A percentile compares a stretch with the other conserved stretches of the same genome.
Evolutionary conservation across 345 rosid species (phyloP).

Genomic region (Eucalyptus urophylla): DNA sequence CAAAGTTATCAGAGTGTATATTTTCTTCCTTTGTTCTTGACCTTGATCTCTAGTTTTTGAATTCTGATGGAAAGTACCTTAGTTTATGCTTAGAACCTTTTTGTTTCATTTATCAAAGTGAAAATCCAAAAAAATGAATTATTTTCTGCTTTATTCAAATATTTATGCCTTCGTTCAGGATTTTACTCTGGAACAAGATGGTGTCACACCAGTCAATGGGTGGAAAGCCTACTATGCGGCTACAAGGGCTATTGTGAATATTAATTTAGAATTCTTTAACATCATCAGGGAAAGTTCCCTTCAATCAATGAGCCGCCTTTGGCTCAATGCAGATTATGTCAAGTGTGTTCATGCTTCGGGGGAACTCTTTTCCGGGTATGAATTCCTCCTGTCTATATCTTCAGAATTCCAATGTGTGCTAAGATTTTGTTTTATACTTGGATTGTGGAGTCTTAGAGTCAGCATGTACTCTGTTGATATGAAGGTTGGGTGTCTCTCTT

Average conservation of each 20-base stretch:
- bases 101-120: background rate
- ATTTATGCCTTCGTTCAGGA: conserved; percentile 29
- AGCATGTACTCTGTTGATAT: background rate
- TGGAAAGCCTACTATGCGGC: conserved; percentile 98
- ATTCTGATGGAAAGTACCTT: background rate
- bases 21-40: background rate
- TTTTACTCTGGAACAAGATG: conserved; percentile 87
- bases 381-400: background rate
- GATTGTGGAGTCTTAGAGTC: background rate
- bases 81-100: background rate
- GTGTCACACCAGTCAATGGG: conserved; percentile 67
- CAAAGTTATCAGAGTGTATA: background rate
- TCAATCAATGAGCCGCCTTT: conserved; percentile 66
- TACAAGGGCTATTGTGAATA: conserved; percentile 81
- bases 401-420: background rate
- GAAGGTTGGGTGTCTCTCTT: background rate
- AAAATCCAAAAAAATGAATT: background rate
- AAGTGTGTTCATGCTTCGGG: conserved; percentile 89
- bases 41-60: background rate
- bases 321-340: conserved; percentile 91
- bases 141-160: background rate
- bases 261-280: conserved; percentile 70
- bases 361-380: conserved; percentile 84
- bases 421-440: background rate
- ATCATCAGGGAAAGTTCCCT: conserved; percentile 70